These are phyloP conservation scores for Melanomma pulvis-pyrius DNA, from an alignment of 495 filamentous ascomycete genomes.

Conservation along the genomic window DNA sequence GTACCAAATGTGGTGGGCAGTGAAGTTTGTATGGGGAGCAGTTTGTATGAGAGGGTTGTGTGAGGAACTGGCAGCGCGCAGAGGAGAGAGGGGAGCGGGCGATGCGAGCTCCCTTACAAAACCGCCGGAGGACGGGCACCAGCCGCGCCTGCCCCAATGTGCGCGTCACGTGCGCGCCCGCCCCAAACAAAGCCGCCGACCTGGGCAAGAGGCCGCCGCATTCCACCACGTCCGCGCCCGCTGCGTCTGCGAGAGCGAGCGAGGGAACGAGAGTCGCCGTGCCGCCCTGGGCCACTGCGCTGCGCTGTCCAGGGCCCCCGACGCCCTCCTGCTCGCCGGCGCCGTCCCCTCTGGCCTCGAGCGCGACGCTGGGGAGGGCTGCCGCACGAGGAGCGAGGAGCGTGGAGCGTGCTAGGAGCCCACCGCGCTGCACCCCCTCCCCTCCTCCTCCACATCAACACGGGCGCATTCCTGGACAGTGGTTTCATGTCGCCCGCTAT, in stretches of 20 bases:
- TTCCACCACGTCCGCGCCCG: neutral
- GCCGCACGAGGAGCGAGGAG: no score
- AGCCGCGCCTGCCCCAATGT: neutral
- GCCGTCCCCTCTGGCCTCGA: neutral
- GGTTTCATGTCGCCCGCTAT: conserved; percentile 32
- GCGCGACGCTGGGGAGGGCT: neutral
- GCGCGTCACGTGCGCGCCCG: neutral
- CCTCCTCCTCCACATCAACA: conserved; percentile 7
- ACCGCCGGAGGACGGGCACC: neutral
- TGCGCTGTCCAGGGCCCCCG: neutral
- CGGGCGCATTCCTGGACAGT: conserved; percentile 17
- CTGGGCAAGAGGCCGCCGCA: neutral
- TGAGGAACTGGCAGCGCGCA: neutral
- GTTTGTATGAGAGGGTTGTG: conserved; percentile 1
- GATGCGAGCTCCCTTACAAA: neutral
- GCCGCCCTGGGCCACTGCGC: neutral
- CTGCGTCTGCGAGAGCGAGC: neutral
- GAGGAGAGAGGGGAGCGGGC: neutral
- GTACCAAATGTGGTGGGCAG: neutral
- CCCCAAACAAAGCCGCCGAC: neutral
- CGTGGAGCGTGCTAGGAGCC: neutral
- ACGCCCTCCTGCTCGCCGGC: neutral
- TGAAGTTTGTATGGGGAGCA: conserved; percentile 11
- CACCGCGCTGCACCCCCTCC: neutral
- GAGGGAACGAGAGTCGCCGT: neutral